A percentile compares a stretch with the other conserved stretches of the same genome.
Conservation (phyloP, 2,329 filamentous ascomycete species). For the Exophiala lecanii-corni region DNA sequence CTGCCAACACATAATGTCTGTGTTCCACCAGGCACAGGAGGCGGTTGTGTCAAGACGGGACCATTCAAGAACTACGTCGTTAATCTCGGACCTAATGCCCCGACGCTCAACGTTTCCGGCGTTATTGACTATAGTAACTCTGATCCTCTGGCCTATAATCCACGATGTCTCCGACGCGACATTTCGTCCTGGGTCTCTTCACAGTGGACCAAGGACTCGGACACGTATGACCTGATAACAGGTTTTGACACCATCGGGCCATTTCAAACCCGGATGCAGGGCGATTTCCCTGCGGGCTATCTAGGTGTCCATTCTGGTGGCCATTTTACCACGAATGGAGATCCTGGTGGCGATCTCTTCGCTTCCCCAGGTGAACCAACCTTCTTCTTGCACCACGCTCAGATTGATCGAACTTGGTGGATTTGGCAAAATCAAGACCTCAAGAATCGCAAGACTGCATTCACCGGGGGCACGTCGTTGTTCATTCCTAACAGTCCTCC, state of each 20-base stretch:
- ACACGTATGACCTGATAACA: slow-evolving; percentile 14
- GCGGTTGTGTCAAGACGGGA: slow-evolving; percentile 25
- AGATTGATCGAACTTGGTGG: slow-evolving; percentile 21
- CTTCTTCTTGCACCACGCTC: slow-evolving; percentile 23
- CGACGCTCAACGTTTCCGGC: slow-evolving; percentile 14
- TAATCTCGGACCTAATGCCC: slow-evolving; percentile 30
- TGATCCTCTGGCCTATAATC: slow-evolving; percentile 21
- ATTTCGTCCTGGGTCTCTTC: slow-evolving; percentile 22
- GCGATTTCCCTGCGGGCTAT: slow-evolving; percentile 16
- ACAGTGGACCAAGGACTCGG: slow-evolving; percentile 22
- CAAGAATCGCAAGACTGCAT: slow-evolving; percentile 14
- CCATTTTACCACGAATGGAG: slow-evolving; percentile 23
- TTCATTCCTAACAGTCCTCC: slow-evolving; percentile 18
- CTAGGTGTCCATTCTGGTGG: slow-evolving; percentile 20
- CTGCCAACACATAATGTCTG: slow-evolving; percentile 12
- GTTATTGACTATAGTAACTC: slow-evolving; percentile 19
- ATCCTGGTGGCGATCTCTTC: slow-evolving; percentile 23
- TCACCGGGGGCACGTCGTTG: slow-evolving; percentile 17
- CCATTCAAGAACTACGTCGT: slow-evolving; percentile 33
- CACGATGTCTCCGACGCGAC: slow-evolving; percentile 21
- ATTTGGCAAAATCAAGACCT: slow-evolving; percentile 23
- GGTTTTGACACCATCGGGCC: slow-evolving; percentile 18
- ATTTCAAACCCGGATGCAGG: slow-evolving; percentile 21
- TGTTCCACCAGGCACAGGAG: slow-evolving; percentile 24
- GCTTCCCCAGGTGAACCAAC: slow-evolving; percentile 19